Conservation (phyloP, 495 filamentous ascomycete genomes). For the Lentithecium fluviatile region DNA sequence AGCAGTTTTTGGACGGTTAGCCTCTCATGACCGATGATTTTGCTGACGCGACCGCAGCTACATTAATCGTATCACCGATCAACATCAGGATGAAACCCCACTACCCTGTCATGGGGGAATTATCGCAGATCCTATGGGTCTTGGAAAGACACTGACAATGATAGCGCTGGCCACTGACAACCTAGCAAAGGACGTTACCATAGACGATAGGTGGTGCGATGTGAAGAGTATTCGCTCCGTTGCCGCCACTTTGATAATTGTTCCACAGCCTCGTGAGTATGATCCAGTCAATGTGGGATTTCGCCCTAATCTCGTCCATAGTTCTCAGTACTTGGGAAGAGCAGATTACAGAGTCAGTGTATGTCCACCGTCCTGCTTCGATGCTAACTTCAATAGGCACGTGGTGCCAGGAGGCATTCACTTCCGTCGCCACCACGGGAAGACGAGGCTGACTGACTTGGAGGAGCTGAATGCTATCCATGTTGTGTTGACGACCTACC, state of each 20-base stretch:
- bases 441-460: neutral
- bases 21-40: neutral
- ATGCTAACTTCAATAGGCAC: slow-evolving; percentile 1
- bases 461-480: neutral
- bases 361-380: too few relatives aligned
- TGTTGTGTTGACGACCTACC: slow-evolving; percentile 24
- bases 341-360: slow-evolving; percentile 13
- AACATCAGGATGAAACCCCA: slow-evolving; percentile 4
- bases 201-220: neutral
- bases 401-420: neutral
- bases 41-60: slow-evolving; percentile 2
- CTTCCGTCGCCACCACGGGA: slow-evolving; percentile 11
- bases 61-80: slow-evolving; percentile 14
- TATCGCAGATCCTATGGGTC: slow-evolving; percentile 88
- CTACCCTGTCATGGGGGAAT: slow-evolving; percentile 61
- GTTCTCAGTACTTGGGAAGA: slow-evolving; percentile 18
- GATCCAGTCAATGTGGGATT: neutral
- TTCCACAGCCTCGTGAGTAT: slow-evolving; percentile 22
- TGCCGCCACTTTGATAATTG: slow-evolving; percentile 14
- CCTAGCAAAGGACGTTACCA: neutral
- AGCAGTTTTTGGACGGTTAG: too few relatives aligned
- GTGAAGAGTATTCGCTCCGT: neutral
- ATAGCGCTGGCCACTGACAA: slow-evolving; percentile 65
- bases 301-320: neutral
- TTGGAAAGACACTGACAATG: slow-evolving; percentile 89